phyloP scores from a whole-genome alignment of 768 basidiomycete genomes.

The Suillus sp. region DNA sequence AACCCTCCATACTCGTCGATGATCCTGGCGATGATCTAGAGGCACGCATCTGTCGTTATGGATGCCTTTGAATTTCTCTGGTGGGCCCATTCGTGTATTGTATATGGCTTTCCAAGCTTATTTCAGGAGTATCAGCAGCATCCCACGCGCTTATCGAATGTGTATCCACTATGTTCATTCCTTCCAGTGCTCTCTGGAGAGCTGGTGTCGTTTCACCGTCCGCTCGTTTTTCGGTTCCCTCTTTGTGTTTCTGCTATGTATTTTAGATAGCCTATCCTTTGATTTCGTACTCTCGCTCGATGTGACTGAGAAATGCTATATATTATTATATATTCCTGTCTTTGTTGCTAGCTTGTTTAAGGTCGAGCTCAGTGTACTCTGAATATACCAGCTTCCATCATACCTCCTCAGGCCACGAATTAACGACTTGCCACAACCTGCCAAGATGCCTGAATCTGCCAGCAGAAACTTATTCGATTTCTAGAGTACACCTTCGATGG shows the following conservation, averaged over 20 bases:
- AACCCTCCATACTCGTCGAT: background rate
- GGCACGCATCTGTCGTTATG: conserved; percentile 18
- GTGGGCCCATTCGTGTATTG: background rate
- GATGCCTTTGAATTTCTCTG: conserved; percentile 14
- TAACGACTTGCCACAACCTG: background rate
- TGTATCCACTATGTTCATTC: background rate
- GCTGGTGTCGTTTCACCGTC: conserved; percentile 1
- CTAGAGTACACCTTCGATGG: background rate
- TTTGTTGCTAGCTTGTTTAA: background rate
- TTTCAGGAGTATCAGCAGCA: background rate
- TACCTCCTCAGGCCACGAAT: too few species aligned
- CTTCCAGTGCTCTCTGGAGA: background rate
- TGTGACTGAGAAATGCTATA: background rate
- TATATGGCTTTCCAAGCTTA: background rate
- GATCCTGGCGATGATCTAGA: conserved; percentile 12
- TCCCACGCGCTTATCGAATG: background rate
- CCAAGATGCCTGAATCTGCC: background rate
- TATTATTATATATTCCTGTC: background rate
- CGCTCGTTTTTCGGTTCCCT: background rate
- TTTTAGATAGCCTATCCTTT: background rate
- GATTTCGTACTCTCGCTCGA: conserved; percentile 3
- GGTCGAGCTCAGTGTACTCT: too few species aligned
- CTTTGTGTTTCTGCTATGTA: background rate
- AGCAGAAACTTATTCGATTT: background rate
- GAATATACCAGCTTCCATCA: background rate